phyloP scores from a whole-genome alignment of 1,284 basidiomycete species.

The Heterobasidion irregulare region DNA sequence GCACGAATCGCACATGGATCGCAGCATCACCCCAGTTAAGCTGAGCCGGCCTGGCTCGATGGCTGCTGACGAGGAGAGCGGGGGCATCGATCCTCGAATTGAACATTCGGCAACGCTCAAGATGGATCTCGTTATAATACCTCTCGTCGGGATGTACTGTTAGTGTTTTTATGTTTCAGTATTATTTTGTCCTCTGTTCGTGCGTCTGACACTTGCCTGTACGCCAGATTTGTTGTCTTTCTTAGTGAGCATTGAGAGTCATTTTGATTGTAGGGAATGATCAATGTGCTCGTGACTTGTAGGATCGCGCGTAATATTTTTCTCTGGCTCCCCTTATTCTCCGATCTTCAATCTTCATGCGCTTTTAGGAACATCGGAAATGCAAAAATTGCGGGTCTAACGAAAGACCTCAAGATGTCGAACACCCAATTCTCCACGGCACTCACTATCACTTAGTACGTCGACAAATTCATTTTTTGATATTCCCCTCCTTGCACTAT shows the following conservation, averaged over 20 bases:
- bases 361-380: constrained; percentile 44
- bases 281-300: background rate
- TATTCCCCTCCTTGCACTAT: background rate
- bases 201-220: background rate
- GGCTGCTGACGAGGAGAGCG: background rate
- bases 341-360: constrained; percentile 12
- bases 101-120: constrained; percentile 19
- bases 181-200: background rate
- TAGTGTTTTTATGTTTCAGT: constrained; percentile 11
- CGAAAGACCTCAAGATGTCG: constrained; percentile 42
- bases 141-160: constrained; percentile 43
- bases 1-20: background rate
- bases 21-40: background rate
- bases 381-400: constrained; percentile 50
- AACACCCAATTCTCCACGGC: constrained; percentile 27
- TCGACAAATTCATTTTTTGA: background rate
- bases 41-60: background rate
- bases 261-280: background rate
- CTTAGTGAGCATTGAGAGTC: constrained; percentile 4
- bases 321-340: background rate
- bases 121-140: constrained; percentile 38
- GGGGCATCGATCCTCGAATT: background rate
- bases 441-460: constrained; percentile 15
- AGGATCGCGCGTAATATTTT: background rate
- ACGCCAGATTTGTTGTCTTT: constrained; percentile 11